These are phyloP conservation scores for Ogataea degrootiae DNA, from an alignment of 805 yeast species.

Conservation along the genomic window DNA sequence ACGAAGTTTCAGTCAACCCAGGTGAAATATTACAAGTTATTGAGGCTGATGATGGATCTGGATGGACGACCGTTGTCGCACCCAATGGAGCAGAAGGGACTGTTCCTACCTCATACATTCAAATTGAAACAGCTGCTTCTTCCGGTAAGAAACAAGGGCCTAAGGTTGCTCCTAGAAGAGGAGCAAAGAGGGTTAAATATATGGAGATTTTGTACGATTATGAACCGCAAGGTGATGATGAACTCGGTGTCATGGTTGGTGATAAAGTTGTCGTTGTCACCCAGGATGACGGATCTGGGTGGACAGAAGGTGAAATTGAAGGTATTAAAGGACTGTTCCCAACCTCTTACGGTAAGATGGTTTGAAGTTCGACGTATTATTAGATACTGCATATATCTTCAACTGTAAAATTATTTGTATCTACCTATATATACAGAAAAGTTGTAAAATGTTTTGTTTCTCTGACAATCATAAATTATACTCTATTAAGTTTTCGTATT, in stretches of 20 bases:
- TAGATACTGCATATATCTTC: too few species aligned
- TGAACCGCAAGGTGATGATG: conserved; percentile 74
- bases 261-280: conserved; percentile 65
- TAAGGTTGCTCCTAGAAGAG: conserved; percentile 65
- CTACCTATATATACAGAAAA: too few species aligned
- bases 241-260: conserved; percentile 65
- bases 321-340: conserved; percentile 74
- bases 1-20: conserved; percentile 58
- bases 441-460: neutral
- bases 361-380: neutral
- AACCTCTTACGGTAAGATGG: conserved; percentile 55
- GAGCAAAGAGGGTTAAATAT: conserved; percentile 59
- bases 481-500: conserved; percentile 19
- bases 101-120: conserved; percentile 80
- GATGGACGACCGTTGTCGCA: conserved; percentile 78
- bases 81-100: conserved; percentile 53
- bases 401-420: too few species aligned
- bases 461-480: neutral
- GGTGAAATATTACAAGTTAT: conserved; percentile 60
- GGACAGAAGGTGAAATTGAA: conserved; percentile 87
- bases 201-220: conserved; percentile 73
- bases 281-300: conserved; percentile 78
- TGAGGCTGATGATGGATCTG: conserved; percentile 80
- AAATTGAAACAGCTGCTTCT: conserved; percentile 28
- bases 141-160: conserved; percentile 55